Conservation (phyloP, 768 basidiomycete genomes). For the Suillus americanus region DNA sequence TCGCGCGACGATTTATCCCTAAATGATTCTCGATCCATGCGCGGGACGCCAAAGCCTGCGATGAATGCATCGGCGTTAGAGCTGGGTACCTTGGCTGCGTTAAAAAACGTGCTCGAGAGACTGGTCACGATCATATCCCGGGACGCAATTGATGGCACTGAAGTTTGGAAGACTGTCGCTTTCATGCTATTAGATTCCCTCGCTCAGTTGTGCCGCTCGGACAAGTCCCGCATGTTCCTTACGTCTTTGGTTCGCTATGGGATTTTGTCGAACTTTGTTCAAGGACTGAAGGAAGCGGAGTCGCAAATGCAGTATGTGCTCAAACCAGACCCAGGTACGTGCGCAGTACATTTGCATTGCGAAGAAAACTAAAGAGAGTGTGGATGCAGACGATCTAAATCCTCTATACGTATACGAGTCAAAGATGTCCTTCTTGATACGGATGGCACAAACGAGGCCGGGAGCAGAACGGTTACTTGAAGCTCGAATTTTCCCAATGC, state of each 20-base stretch:
- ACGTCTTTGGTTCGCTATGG: slow-evolving; percentile 68
- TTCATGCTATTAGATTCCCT: slow-evolving; percentile 88
- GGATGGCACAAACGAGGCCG: slow-evolving; percentile 76
- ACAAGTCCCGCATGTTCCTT: slow-evolving; percentile 66
- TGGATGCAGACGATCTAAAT: slow-evolving; percentile 77
- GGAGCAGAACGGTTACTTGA: slow-evolving; percentile 88
- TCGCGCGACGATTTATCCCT: slow-evolving; percentile 42
- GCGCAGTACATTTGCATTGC: slow-evolving; percentile 7
- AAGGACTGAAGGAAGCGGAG: slow-evolving; percentile 83
- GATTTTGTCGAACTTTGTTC: slow-evolving; percentile 77
- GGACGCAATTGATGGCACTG: slow-evolving; percentile 94
- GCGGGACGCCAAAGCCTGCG: slow-evolving; percentile 18
- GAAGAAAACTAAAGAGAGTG: slow-evolving; percentile 5
- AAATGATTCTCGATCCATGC: slow-evolving; percentile 35
- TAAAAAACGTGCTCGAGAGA: slow-evolving; percentile 71
- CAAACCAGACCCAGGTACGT: slow-evolving; percentile 86
- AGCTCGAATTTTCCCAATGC: slow-evolving; percentile 65
- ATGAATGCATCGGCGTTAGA: slow-evolving; percentile 46
- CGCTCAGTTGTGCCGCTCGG: slow-evolving; percentile 64
- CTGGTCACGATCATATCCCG: slow-evolving; percentile 71
- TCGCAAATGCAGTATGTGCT: slow-evolving; percentile 69
- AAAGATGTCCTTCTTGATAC: slow-evolving; percentile 86
- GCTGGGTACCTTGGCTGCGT: slow-evolving; percentile 57
- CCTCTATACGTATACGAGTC: slow-evolving; percentile 93
- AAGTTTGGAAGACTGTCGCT: slow-evolving; percentile 96